Percentiles rank a stretch among this genome's conserved stretches.
phyloP scores from a whole-genome alignment of 1,284 basidiomycete genomes.

The Heterobasidion irregulare region DNA sequence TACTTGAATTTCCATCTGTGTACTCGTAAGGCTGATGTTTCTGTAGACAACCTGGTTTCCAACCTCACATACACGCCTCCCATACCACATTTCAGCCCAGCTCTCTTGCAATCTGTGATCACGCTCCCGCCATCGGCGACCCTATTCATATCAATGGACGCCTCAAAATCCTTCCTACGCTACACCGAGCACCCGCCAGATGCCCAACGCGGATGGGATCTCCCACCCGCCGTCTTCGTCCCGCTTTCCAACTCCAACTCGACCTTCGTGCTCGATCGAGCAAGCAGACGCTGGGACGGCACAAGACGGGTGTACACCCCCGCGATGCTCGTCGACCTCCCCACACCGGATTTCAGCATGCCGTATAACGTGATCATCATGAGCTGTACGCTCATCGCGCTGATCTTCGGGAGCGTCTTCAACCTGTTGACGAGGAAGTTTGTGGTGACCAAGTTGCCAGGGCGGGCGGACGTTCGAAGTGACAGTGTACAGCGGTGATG shows the following conservation, averaged over 20 bases:
- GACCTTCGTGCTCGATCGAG: not conserved
- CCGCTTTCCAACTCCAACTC: conserved; percentile 23
- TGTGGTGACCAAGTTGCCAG: conserved; percentile 35
- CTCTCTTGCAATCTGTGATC: conserved; percentile 68
- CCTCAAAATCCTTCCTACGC: conserved; percentile 81
- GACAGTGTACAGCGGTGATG: too few relatives aligned
- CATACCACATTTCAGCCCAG: conserved; percentile 62
- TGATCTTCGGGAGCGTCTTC: conserved; percentile 91
- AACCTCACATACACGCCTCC: conserved; percentile 63
- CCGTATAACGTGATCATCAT: conserved; percentile 99
- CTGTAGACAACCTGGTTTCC: conserved; percentile 47
- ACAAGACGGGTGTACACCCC: conserved; percentile 65
- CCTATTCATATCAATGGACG: conserved; percentile 63
- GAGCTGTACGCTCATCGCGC: conserved; percentile 83
- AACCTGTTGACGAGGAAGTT: conserved; percentile 81
- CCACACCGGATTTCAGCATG: conserved; percentile 98
- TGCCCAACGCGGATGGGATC: conserved; percentile 90
- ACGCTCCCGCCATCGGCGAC: conserved; percentile 60
- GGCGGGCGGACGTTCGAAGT: not conserved
- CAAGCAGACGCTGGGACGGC: conserved; percentile 5
- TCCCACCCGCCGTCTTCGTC: conserved; percentile 76
- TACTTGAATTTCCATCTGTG: conserved; percentile 4
- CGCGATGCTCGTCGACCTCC: conserved; percentile 79
- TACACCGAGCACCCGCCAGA: conserved; percentile 97
- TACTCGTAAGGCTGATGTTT: conserved; percentile 6